Conservation (phyloP, 768 basidiomycete species). For the Xanthoconium stramineum region DNA sequence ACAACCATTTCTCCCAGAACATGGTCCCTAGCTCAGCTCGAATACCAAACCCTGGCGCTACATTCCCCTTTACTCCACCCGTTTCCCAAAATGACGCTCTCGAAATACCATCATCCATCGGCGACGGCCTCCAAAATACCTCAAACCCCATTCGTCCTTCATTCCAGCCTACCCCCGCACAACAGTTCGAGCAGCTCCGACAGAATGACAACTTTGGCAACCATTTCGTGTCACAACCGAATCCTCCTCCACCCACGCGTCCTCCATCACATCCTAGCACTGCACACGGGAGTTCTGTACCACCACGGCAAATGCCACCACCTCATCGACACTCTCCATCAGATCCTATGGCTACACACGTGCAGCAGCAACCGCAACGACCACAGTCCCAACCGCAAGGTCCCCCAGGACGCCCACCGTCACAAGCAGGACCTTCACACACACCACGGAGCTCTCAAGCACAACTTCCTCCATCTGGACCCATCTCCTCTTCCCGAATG, state of each 20-base stretch:
- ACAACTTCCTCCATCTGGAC: conserved; percentile 33
- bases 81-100: conserved; percentile 47
- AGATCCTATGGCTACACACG: conserved; percentile 43
- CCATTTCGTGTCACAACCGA: conserved; percentile 38
- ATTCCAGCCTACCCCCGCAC: conserved; percentile 60
- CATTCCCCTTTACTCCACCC: conserved; percentile 46
- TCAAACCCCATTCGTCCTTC: conserved; percentile 35
- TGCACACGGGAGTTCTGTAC: conserved; percentile 29
- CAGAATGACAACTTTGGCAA: conserved; percentile 32
- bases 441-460: conserved; percentile 44
- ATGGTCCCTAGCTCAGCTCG: conserved; percentile 35
- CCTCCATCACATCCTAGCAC: conserved; percentile 43
- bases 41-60: conserved; percentile 31
- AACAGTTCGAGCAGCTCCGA: conserved; percentile 59
- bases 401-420: conserved; percentile 47
- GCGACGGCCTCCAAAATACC: conserved; percentile 38
- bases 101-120: conserved; percentile 45
- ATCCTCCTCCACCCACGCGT: conserved; percentile 38
- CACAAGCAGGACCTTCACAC: conserved; percentile 45
- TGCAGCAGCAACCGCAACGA: conserved; percentile 40
- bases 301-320: conserved; percentile 33
- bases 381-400: conserved; percentile 62
- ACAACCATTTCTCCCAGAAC: conserved; percentile 31
- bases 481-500: conserved; percentile 30
- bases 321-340: conserved; percentile 46